phyloP scores from a whole-genome alignment of 164 flowering plant species.

The Magnolia officinalis region DNA sequence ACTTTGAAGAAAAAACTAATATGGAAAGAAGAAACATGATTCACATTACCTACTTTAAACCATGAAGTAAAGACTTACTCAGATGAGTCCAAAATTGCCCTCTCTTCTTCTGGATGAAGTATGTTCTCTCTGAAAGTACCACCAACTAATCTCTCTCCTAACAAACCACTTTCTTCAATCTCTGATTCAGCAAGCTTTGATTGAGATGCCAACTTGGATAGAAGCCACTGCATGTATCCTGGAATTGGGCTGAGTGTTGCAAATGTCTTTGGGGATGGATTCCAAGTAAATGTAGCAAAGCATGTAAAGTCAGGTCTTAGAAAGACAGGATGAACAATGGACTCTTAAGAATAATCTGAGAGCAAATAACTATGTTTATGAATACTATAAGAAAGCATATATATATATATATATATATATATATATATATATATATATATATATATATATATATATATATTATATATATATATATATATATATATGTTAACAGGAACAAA shows the following conservation, averaged over 20 bases:
- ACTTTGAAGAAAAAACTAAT: too few species aligned
- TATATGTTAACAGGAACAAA: neutral
- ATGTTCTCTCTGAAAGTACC: constrained; percentile 69
- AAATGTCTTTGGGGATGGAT: constrained; percentile 51
- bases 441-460: too few species aligned
- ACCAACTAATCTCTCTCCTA: constrained; percentile 20
- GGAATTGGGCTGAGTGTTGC: constrained; percentile 95
- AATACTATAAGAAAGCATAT: constrained; percentile 6
- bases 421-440: too few species aligned
- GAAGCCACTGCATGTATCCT: constrained; percentile 86
- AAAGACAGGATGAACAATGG: neutral
- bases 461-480: too few species aligned
- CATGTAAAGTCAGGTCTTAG: constrained; percentile 1
- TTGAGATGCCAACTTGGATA: constrained; percentile 80
- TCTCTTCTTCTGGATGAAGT: constrained; percentile 76
- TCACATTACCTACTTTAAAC: neutral
- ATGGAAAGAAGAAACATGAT: neutral
- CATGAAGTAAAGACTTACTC: constrained; percentile 36
- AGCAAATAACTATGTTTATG: neutral
- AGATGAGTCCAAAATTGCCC: constrained; percentile 42
- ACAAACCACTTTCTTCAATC: constrained; percentile 20
- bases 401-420: too few species aligned
- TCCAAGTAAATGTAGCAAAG: constrained; percentile 9
- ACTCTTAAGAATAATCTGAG: neutral
- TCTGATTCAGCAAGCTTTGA: constrained; percentile 49